Evolutionary conservation across 768 basidiomycete genomes (phyloP).

Genomic region (Hebeloma cylindrosporum): DNA sequence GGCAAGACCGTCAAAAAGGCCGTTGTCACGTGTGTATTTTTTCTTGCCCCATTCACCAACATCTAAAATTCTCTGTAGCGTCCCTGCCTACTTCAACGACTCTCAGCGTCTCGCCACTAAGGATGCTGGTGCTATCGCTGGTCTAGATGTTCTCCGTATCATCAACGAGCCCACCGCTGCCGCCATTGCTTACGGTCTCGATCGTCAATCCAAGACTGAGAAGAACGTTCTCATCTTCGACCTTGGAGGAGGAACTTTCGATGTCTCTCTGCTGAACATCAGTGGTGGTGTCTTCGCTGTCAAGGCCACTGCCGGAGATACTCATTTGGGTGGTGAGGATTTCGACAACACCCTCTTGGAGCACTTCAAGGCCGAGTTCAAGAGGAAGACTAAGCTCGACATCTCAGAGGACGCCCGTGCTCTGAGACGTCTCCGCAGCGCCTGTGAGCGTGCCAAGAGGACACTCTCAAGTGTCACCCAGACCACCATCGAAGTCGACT

Average conservation of each 20-base stretch:
- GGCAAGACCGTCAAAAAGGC: slow-evolving; percentile 99
- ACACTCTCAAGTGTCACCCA: slow-evolving; percentile 97
- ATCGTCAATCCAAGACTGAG: slow-evolving; percentile 91
- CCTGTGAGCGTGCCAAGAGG: slow-evolving; percentile 99
- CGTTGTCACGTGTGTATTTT: slow-evolving; percentile 83
- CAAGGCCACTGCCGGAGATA: slow-evolving; percentile 99
- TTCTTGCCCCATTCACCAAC: slow-evolving; percentile 2
- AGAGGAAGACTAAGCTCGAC: slow-evolving; percentile 94
- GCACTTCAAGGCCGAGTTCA: slow-evolving; percentile 99
- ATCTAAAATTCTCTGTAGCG: slow-evolving; percentile 41
- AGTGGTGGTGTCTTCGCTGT: slow-evolving; percentile 98
- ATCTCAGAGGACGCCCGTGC: slow-evolving; percentile 98
- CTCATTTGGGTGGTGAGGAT: slow-evolving; percentile 99
- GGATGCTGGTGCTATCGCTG: slow-evolving; percentile 97
- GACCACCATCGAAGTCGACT: slow-evolving; percentile 99
- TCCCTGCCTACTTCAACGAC: slow-evolving; percentile 99
- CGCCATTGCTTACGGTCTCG: slow-evolving; percentile 98
- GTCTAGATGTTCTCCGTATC: slow-evolving; percentile 99
- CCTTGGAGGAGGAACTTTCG: slow-evolving; percentile 99
- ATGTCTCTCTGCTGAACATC: slow-evolving; percentile 98
- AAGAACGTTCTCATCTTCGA: slow-evolving; percentile 99
- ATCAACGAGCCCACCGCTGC: slow-evolving; percentile 99
- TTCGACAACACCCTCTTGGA: slow-evolving; percentile 98
- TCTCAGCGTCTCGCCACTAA: slow-evolving; percentile 99
- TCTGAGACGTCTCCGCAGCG: slow-evolving; percentile 90